Percentiles rank a stretch among this genome's conserved stretches.
Conservation (phyloP, 2,329 filamentous ascomycete species). For the Alternaria sp. region DNA sequence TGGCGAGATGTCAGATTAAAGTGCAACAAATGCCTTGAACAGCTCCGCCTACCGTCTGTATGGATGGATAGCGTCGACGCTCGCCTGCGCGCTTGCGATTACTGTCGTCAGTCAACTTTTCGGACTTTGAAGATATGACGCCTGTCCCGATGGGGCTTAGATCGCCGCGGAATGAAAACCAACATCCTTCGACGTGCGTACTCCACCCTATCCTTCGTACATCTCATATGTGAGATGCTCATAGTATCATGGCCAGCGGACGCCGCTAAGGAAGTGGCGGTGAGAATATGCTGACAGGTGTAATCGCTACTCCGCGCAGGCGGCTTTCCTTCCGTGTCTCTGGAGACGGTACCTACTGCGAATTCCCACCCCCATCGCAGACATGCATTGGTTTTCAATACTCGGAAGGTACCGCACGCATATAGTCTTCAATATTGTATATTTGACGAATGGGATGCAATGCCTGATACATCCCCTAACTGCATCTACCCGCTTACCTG, state of each 20-base stretch:
- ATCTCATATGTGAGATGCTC: neutral
- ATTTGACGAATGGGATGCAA: neutral
- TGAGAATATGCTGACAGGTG: constrained; percentile 17
- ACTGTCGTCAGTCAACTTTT: constrained; percentile 19
- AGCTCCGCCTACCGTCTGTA: constrained; percentile 5
- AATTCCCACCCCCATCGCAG: constrained; percentile 1
- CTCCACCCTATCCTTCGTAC: constrained; percentile 12
- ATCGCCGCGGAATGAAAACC: constrained; percentile 1
- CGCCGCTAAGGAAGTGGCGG: constrained; percentile 15
- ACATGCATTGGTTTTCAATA: neutral
- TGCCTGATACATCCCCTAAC: neutral
- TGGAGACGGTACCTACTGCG: neutral
- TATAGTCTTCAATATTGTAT: neutral
- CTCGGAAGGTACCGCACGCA: constrained; percentile 9
- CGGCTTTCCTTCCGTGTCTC: constrained; percentile 14
- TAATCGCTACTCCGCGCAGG: constrained; percentile 2
- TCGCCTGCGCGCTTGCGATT: constrained; percentile 5
- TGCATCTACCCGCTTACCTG: constrained; percentile 18
- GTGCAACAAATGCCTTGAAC: neutral
- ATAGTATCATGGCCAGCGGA: neutral
- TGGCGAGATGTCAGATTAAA: neutral
- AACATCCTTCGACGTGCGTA: constrained; percentile 17
- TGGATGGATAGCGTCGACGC: constrained; percentile 6
- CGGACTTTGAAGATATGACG: constrained; percentile 15
- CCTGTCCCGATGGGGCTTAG: constrained; percentile 25